Evolutionary conservation across 1,284 basidiomycete genomes (phyloP).

Genomic region (Ustilago trichophora): DNA sequence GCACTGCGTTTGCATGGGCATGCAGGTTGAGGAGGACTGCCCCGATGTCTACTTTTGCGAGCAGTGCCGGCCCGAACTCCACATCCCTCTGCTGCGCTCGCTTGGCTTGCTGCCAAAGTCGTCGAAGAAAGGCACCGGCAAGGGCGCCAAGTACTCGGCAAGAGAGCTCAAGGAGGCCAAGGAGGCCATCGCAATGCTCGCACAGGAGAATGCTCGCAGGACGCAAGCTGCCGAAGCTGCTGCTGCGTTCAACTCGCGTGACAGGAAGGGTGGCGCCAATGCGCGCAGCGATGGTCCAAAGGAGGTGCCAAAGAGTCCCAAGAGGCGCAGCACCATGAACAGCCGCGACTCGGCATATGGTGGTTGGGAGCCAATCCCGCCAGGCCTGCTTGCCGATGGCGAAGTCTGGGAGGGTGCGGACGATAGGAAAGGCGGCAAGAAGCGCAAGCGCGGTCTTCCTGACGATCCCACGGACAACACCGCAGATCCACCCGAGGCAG

Average conservation of each 20-base stretch:
- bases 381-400: slow-evolving; percentile 59
- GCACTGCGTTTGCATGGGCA: slow-evolving; percentile 95
- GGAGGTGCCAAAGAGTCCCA: slow-evolving; percentile 66
- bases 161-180: slow-evolving; percentile 63
- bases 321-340: slow-evolving; percentile 91
- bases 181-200: slow-evolving; percentile 59
- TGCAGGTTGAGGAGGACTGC: slow-evolving; percentile 78
- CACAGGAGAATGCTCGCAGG: slow-evolving; percentile 59
- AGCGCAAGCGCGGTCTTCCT: slow-evolving; percentile 51
- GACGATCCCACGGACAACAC: slow-evolving; percentile 36
- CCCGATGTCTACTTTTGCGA: slow-evolving; percentile 83
- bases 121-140: slow-evolving; percentile 52
- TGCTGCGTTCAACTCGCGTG: slow-evolving; percentile 29
- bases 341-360: slow-evolving; percentile 93
- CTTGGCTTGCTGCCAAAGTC: slow-evolving; percentile 56
- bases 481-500: slow-evolving; percentile 17
- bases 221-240: slow-evolving; percentile 41
- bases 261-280: slow-evolving; percentile 25
- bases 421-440: slow-evolving; percentile 42
- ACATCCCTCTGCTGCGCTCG: slow-evolving; percentile 68
- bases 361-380: slow-evolving; percentile 77
- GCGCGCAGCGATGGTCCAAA: slow-evolving; percentile 19
- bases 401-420: slow-evolving; percentile 66
- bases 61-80: slow-evolving; percentile 86
- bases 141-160: slow-evolving; percentile 46